Percentiles rank a stretch among this genome's conserved stretches.
Conservation (phyloP, 2,329 filamentous ascomycete species). For the Tolypocladium album region DNA sequence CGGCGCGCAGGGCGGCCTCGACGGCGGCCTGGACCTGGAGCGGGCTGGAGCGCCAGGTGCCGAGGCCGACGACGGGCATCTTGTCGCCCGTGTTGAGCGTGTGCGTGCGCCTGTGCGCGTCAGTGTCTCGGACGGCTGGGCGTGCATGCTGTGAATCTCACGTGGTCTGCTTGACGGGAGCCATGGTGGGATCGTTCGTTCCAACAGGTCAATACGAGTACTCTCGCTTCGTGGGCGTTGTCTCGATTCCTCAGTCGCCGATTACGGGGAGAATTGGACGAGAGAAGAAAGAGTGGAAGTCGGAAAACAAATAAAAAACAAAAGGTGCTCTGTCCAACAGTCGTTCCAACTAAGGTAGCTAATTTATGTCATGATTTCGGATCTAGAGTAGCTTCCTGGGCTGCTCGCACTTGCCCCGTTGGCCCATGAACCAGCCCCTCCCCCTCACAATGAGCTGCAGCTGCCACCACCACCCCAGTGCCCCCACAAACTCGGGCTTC, state of each 20-base stretch:
- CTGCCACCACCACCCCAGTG: background rate
- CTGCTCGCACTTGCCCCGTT: background rate
- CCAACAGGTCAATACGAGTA: too few species aligned
- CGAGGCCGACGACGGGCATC: constrained; percentile 67
- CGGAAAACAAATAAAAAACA: too few species aligned
- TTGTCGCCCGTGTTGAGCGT: constrained; percentile 66
- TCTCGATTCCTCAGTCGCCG: background rate
- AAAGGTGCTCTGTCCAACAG: background rate
- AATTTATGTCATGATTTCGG: background rate
- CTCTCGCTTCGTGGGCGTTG: background rate
- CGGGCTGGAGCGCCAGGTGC: constrained; percentile 68
- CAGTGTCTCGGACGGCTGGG: background rate
- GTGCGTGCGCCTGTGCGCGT: constrained; percentile 31
- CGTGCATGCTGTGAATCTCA: background rate
- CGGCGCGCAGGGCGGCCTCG: constrained; percentile 52
- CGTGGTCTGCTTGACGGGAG: constrained; percentile 3
- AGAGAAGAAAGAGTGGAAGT: background rate
- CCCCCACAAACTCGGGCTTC: background rate
- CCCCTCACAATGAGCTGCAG: background rate
- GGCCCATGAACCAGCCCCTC: background rate
- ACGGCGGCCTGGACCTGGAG: constrained; percentile 62
- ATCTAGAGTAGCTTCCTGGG: background rate
- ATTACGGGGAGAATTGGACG: background rate
- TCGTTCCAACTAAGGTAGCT: background rate
- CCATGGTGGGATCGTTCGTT: constrained; percentile 1